phyloP scores from a whole-genome alignment of 805 yeast species.

The Saturnispora saitoi region DNA sequence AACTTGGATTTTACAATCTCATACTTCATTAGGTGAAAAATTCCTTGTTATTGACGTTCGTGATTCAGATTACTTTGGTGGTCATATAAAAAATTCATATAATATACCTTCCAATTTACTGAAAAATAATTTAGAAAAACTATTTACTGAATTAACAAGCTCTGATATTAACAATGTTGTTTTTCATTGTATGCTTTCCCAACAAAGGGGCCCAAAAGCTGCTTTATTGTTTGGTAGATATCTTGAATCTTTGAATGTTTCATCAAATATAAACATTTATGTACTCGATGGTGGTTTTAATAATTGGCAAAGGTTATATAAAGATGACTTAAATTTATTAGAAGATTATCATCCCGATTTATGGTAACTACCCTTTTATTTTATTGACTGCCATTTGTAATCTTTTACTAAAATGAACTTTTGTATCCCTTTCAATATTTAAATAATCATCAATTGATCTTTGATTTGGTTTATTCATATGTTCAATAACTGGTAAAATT shows the following conservation, averaged over 20 bases:
- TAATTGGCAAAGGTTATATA: slow-evolving; percentile 72
- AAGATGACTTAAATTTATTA: slow-evolving; percentile 56
- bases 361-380: slow-evolving; percentile 19
- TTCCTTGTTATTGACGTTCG: slow-evolving; percentile 74
- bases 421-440: slow-evolving; percentile 46
- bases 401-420: slow-evolving; percentile 50
- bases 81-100: slow-evolving; percentile 51
- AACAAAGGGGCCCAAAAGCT: slow-evolving; percentile 85
- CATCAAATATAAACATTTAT: slow-evolving; percentile 40
- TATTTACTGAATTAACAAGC: slow-evolving; percentile 31
- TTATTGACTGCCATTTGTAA: slow-evolving; percentile 27
- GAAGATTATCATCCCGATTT: slow-evolving; percentile 45
- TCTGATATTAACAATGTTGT: slow-evolving; percentile 43
- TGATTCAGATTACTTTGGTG: slow-evolving; percentile 73
- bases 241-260: slow-evolving; percentile 27
- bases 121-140: slow-evolving; percentile 22
- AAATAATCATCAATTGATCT: slow-evolving; percentile 59
- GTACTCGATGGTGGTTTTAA: slow-evolving; percentile 80
- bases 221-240: slow-evolving; percentile 54
- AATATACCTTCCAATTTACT: slow-evolving; percentile 49
- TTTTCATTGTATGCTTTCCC: slow-evolving; percentile 87
- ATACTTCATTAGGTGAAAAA: slow-evolving; percentile 31
- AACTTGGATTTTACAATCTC: slow-evolving; percentile 36
- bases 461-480: slow-evolving; percentile 59
- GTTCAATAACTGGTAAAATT: slow-evolving; percentile 74